phyloP scores from a whole-genome alignment of 1,284 basidiomycete genomes.

The Apiotrichum sp. region DNA sequence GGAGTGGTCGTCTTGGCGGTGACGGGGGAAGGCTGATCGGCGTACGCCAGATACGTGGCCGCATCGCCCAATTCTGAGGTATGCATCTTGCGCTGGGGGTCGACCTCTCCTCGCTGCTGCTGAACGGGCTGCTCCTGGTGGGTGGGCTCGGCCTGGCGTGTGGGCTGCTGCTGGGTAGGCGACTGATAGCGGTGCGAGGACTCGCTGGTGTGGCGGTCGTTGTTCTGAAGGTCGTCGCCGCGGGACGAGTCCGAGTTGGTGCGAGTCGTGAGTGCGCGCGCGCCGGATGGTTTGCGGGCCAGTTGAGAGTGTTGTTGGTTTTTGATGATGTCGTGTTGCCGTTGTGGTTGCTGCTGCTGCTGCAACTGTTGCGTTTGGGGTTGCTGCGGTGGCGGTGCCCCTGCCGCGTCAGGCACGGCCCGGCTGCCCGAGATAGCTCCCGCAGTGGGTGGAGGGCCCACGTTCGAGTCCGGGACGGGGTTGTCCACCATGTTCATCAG shows the following conservation, averaged over 20 bases:
- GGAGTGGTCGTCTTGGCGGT: background rate
- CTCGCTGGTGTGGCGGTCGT: too few relatives aligned
- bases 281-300: conserved; percentile 7
- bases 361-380: background rate
- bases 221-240: background rate
- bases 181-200: background rate
- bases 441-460: background rate
- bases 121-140: too few relatives aligned
- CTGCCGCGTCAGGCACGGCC: too few relatives aligned
- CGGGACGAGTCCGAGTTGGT: background rate
- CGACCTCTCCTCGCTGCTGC: background rate
- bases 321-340: background rate
- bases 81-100: background rate
- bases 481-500: conserved; percentile 46
- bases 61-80: conserved; percentile 29
- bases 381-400: background rate
- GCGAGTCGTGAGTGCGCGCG: conserved; percentile 5
- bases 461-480: conserved; percentile 1
- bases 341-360: background rate
- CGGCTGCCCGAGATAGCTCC: background rate
- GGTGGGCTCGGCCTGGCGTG: too few relatives aligned
- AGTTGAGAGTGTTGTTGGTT: background rate
- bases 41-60: conserved; percentile 35
- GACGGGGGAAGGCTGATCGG: conserved; percentile 26
- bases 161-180: background rate